phyloP scores from a whole-genome alignment of 768 basidiomycete species.

The Amanita pallidorosea region DNA sequence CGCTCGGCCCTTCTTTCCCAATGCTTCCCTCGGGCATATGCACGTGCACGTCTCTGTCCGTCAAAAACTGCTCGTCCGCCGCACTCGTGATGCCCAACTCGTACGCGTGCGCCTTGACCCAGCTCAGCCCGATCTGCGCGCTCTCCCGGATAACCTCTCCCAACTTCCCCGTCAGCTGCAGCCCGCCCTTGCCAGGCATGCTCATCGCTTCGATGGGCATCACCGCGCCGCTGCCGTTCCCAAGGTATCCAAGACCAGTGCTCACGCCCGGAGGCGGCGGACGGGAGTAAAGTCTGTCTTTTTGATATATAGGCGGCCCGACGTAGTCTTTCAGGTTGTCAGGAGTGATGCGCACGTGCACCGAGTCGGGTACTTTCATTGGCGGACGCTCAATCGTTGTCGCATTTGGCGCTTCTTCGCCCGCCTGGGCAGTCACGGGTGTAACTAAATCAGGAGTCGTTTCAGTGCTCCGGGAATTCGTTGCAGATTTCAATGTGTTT shows the following conservation, averaged over 20 bases:
- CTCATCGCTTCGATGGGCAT: slow-evolving; percentile 95
- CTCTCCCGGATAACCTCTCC: slow-evolving; percentile 97
- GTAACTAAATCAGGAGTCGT: slow-evolving; percentile 12
- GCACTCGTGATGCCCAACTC: slow-evolving; percentile 77
- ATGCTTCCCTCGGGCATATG: slow-evolving; percentile 96
- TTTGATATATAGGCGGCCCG: slow-evolving; percentile 91
- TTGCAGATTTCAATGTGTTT: neutral
- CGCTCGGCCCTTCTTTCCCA: slow-evolving; percentile 93
- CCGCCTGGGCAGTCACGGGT: slow-evolving; percentile 5
- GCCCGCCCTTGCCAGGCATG: slow-evolving; percentile 91
- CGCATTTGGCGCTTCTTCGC: slow-evolving; percentile 22
- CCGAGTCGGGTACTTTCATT: slow-evolving; percentile 64
- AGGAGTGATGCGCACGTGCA: slow-evolving; percentile 73
- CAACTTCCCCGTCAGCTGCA: slow-evolving; percentile 93
- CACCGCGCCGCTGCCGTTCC: slow-evolving; percentile 92
- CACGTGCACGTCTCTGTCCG: slow-evolving; percentile 83
- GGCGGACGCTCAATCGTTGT: slow-evolving; percentile 78
- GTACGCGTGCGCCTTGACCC: slow-evolving; percentile 86
- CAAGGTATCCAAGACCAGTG: slow-evolving; percentile 91
- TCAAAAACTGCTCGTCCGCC: slow-evolving; percentile 66
- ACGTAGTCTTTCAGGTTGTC: slow-evolving; percentile 95
- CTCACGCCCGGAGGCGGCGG: slow-evolving; percentile 86
- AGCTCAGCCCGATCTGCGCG: slow-evolving; percentile 89
- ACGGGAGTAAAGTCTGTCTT: slow-evolving; percentile 79
- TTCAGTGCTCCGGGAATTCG: slow-evolving; percentile 6